Base-by-base conservation (phyloP, 2,329 filamentous ascomycete species). In the Trichoderma hamatum region DNA sequence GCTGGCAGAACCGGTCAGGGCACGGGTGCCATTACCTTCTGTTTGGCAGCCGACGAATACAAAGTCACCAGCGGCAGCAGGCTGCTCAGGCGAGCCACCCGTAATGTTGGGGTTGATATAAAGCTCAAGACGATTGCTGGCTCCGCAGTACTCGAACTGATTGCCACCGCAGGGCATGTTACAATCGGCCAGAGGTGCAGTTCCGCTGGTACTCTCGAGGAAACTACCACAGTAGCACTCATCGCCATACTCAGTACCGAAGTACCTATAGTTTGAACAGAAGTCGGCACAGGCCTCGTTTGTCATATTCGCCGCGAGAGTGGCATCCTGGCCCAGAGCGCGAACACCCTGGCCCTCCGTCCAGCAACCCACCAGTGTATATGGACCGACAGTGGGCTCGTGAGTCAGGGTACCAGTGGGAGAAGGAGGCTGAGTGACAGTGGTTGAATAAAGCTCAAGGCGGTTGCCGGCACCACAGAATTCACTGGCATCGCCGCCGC, bases 391-490 rank as follows among this genome's bases (percentile, higher is more conserved):
- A 16, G 73, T 73, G 5, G 73, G 67, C 65, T 74, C 71, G 69
- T 73, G 73, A 16, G 54, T 70, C 14, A 74, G 68, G 9, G 73
- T 75, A 7, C 71, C 73, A 2, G 73, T 75, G 0, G 79, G 76
- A 3, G 74, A 68, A 16, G 71, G 72, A 6, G 77, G 73, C n/a
- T 76, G 75, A 28, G 78, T 77, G 58, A 76, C 78, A 1, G 81
- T 81, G 5, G 81, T 82, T 28, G 77, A 80, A 72, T 83, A 83
- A 36, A 83, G 74, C 72, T 83, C 81, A 46, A 84, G 73, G n/a
- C 81, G 78, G 71, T 81, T 78, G 32, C 81, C 79, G 1, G 78
- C 80, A 60, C 82, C 82, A 69, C 82, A 84, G 74, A 79, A 83
- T 71, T 82, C 76, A 16, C 78, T 78, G 3, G 73, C 66, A 51